Evolutionary conservation across 2,329 filamentous ascomycete genomes (phyloP).

Genomic region (Helotiales sp.): DNA sequence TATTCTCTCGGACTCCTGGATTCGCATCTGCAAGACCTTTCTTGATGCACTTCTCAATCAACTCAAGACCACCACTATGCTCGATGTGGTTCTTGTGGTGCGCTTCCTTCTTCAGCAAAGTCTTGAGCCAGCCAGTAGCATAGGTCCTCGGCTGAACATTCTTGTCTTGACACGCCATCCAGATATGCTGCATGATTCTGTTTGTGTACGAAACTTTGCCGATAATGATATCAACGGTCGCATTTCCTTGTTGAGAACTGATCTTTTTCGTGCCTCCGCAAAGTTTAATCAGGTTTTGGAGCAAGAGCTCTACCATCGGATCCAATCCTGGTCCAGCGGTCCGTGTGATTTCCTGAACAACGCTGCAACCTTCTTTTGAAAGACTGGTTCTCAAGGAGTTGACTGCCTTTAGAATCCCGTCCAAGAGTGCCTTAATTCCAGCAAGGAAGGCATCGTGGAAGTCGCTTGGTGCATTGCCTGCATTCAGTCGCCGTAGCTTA

Average conservation of each 20-base stretch:
- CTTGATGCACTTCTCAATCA: constrained; percentile 84
- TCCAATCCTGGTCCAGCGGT: constrained; percentile 78
- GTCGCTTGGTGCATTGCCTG: constrained; percentile 79
- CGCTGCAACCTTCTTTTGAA: constrained; percentile 79
- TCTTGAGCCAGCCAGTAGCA: constrained; percentile 80
- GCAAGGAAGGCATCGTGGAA: constrained; percentile 70
- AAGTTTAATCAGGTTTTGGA: constrained; percentile 88
- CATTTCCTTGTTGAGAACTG: constrained; percentile 77
- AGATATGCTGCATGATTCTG: constrained; percentile 84
- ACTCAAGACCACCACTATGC: constrained; percentile 77
- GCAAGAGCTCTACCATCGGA: constrained; percentile 82
- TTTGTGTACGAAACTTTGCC: constrained; percentile 75
- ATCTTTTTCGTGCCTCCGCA: constrained; percentile 93
- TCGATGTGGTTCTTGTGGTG: constrained; percentile 82
- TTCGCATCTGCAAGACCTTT: constrained; percentile 89
- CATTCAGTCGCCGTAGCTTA: constrained; percentile 75
- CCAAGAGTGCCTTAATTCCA: constrained; percentile 72
- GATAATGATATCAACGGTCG: constrained; percentile 78
- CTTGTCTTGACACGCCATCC: constrained; percentile 83
- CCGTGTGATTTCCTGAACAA: constrained; percentile 82
- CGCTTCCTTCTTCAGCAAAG: constrained; percentile 73
- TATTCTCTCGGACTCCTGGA: constrained; percentile 83
- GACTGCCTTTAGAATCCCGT: constrained; percentile 84
- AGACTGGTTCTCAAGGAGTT: constrained; percentile 86
- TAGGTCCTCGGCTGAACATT: constrained; percentile 84